Evolutionary conservation across 176 grass and related monocot species (phyloP).

Genomic region (Rhynchospora breviuscula): DNA sequence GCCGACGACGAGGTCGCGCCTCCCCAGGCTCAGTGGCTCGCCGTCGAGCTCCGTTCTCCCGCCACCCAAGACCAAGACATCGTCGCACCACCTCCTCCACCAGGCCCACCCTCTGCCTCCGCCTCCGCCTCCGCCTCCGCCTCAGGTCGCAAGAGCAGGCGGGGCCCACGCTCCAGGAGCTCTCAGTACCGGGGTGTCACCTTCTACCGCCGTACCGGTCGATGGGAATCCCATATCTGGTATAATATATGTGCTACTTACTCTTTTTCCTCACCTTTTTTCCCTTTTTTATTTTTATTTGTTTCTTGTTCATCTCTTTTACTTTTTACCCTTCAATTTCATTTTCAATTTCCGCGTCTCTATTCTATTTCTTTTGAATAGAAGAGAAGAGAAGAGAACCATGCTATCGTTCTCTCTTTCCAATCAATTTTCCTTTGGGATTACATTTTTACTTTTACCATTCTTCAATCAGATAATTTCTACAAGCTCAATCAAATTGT

Average conservation of each 20-base stretch:
- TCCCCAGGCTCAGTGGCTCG: conserved; percentile 30
- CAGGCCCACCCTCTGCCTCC: too few species aligned
- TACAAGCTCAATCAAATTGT: not conserved
- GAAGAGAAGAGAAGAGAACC: too few species aligned
- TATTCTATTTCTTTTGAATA: too few species aligned
- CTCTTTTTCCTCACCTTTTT: not conserved
- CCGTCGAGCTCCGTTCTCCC: conserved; percentile 41
- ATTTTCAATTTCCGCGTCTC: too few species aligned
- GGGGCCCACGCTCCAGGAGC: conserved; percentile 88
- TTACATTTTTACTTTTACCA: too few species aligned
- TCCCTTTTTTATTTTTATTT: not conserved
- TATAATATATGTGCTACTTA: too few species aligned
- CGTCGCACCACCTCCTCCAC: not conserved
- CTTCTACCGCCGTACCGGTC: conserved; percentile 93
- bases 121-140: not conserved
- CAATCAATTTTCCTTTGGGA: too few species aligned
- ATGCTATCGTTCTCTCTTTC: too few species aligned
- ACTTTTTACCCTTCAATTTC: not conserved
- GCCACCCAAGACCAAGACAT: not conserved
- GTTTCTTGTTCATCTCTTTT: not conserved
- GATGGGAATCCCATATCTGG: conserved; percentile 99
- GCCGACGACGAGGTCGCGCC: conserved; percentile 19
- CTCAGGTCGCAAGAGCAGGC: conserved; percentile 59
- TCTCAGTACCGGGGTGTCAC: conserved; percentile 99
- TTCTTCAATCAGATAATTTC: not conserved